These are phyloP conservation scores for Centrapalus pauciflorus DNA, from an alignment of 129 eudicot genomes.

Conservation along the genomic window DNA sequence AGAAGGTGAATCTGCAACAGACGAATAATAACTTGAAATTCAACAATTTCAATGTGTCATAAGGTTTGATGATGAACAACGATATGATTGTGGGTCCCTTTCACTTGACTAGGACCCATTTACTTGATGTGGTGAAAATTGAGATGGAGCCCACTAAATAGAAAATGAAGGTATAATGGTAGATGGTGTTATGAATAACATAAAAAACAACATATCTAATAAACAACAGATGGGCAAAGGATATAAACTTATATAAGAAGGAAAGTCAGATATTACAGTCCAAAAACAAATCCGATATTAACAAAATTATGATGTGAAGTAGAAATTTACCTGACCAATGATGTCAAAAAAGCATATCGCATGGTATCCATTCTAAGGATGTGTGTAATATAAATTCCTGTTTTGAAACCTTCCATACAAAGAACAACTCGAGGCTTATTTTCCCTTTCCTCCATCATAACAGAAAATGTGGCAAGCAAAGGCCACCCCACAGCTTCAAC, in stretches of 20 bases:
- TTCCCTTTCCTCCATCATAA: constrained; percentile 89
- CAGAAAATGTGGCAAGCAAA: constrained; percentile 88
- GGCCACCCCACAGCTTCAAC: constrained; percentile 99
- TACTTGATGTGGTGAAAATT: constrained; percentile 9
- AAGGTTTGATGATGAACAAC: too few species aligned
- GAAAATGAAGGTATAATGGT: not conserved
- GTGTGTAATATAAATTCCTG: constrained; percentile 82
- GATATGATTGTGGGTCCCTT: not conserved
- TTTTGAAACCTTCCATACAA: constrained; percentile 90
- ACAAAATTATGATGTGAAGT: not conserved
- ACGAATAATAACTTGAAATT: not conserved
- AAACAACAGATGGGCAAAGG: not conserved
- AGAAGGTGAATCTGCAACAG: constrained; percentile 64
- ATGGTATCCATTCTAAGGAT: constrained; percentile 93
- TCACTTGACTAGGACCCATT: not conserved
- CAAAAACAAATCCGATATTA: not conserved
- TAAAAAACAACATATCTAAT: not conserved
- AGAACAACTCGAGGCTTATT: constrained; percentile 62
- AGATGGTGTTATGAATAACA: not conserved
- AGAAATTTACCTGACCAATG: constrained; percentile 65
- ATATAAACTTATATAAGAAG: not conserved
- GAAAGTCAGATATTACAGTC: not conserved
- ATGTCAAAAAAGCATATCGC: constrained; percentile 87
- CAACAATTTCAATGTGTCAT: not conserved
- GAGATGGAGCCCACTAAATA: not conserved